Percentiles rank a stretch among this genome's conserved stretches.
phyloP scores from a whole-genome alignment of 2,329 filamentous ascomycete species.

The Didymella segeticola region DNA sequence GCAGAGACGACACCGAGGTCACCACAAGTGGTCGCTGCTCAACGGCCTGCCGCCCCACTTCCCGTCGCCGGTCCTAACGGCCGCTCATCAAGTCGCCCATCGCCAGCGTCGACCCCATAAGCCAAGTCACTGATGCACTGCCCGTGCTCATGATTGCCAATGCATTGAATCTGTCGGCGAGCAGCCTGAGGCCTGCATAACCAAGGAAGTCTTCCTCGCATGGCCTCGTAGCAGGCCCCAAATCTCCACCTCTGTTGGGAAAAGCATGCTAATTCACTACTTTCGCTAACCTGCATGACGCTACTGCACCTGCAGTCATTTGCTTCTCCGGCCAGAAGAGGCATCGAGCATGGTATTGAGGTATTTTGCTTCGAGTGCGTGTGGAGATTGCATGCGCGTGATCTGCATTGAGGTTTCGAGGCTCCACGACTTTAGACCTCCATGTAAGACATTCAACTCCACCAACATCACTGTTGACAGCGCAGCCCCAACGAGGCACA shows the following conservation, averaged over 20 bases:
- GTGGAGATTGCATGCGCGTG: slow-evolving; percentile 1
- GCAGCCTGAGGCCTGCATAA: slow-evolving; percentile 8
- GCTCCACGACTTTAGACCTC: background rate
- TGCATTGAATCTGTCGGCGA: slow-evolving; percentile 9
- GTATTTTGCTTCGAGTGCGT: slow-evolving; percentile 6
- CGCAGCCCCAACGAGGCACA: background rate
- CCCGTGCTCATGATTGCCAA: background rate
- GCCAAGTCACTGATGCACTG: background rate
- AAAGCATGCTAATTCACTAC: slow-evolving; percentile 30
- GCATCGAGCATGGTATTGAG: slow-evolving; percentile 20
- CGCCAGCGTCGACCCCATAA: background rate
- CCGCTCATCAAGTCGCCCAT: background rate
- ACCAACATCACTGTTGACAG: background rate
- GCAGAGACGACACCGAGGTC: background rate
- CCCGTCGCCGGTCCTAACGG: slow-evolving; percentile 15
- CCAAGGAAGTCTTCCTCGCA: background rate
- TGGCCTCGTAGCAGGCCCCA: slow-evolving; percentile 1
- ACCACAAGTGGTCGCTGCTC: background rate
- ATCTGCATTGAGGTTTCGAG: slow-evolving; percentile 8
- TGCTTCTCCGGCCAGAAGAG: slow-evolving; percentile 1
- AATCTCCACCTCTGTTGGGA: slow-evolving; percentile 7
- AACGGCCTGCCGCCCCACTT: slow-evolving; percentile 4
- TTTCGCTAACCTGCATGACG: slow-evolving; percentile 33
- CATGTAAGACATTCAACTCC: background rate
- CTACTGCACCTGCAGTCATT: slow-evolving; percentile 19